Evolutionary conservation across 225 moss, liverwort and hornwort species (phyloP).

Genomic region (Antitrichia curtipendula): DNA sequence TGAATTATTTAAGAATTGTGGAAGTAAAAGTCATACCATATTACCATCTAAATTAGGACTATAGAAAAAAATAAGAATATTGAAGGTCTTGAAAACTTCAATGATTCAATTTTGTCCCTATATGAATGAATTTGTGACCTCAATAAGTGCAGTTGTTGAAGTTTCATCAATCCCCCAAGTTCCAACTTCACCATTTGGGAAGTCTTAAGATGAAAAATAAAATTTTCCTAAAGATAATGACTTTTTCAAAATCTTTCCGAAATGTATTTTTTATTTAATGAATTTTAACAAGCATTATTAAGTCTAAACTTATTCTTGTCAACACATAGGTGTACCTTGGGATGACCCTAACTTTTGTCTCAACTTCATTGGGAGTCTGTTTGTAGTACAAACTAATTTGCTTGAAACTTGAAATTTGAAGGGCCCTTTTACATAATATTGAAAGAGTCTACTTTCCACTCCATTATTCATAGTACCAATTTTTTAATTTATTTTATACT

Average conservation of each 20-base stretch:
- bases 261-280: not conserved
- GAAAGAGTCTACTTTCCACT: not conserved
- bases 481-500: fast-evolving
- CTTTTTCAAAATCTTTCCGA: not conserved
- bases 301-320: not conserved
- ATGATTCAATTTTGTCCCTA: not conserved
- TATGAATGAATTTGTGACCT: not conserved
- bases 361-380: not conserved
- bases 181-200: not conserved
- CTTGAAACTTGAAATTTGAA: not conserved
- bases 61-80: not conserved
- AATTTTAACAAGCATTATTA: not conserved
- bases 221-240: not conserved
- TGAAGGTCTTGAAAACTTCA: not conserved
- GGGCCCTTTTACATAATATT: not conserved
- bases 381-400: not conserved
- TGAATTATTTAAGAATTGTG: not conserved
- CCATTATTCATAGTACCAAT: too few relatives aligned
- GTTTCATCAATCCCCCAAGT: not conserved
- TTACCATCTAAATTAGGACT: not conserved
- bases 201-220: not conserved
- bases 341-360: not conserved
- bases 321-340: fast-evolving
- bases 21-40: too few relatives aligned
- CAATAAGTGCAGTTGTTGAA: not conserved